Conservation (phyloP, 306 rosid genomes). For the Lablab purpureus region DNA sequence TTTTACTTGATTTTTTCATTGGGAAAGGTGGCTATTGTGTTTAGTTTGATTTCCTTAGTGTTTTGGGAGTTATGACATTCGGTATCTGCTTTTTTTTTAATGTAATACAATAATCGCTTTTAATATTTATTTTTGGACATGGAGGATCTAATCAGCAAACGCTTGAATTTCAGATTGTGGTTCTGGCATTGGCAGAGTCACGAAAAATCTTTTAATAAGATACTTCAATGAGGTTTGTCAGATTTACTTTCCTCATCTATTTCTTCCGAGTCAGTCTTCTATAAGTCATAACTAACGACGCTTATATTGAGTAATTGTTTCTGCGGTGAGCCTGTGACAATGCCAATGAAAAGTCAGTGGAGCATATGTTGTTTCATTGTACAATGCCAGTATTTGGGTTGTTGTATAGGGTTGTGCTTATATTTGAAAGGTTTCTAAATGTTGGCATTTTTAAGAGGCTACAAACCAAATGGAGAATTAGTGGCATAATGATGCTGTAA, state of each 20-base stretch:
- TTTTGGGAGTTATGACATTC: slow-evolving; percentile 15
- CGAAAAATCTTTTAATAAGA: slow-evolving; percentile 85
- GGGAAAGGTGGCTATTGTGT: slow-evolving; percentile 15
- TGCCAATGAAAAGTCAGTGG: background rate
- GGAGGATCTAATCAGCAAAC: slow-evolving; percentile 28
- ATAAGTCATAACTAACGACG: background rate
- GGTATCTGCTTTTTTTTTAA: slow-evolving; percentile 8
- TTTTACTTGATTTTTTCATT: background rate
- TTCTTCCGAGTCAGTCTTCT: slow-evolving; percentile 4
- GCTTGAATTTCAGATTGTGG: slow-evolving; percentile 82
- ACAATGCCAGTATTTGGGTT: slow-evolving; percentile 21
- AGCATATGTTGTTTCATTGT: slow-evolving; percentile 14
- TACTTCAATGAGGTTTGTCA: slow-evolving; percentile 85
- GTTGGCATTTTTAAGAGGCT: slow-evolving; percentile 16
- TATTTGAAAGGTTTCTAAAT: slow-evolving; percentile 18
- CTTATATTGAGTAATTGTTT: slow-evolving; percentile 24
- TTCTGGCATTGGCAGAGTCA: slow-evolving; percentile 95
- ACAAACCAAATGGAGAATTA: background rate
- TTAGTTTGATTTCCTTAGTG: background rate
- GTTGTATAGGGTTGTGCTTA: slow-evolving; percentile 17
- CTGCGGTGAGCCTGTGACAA: background rate
- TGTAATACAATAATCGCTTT: background rate
- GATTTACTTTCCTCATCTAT: slow-evolving; percentile 30
- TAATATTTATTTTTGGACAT: slow-evolving; percentile 12
- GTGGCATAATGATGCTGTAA: background rate